Base-by-base conservation (phyloP, 345 rosid species). In the Reutealis trisperma region DNA sequence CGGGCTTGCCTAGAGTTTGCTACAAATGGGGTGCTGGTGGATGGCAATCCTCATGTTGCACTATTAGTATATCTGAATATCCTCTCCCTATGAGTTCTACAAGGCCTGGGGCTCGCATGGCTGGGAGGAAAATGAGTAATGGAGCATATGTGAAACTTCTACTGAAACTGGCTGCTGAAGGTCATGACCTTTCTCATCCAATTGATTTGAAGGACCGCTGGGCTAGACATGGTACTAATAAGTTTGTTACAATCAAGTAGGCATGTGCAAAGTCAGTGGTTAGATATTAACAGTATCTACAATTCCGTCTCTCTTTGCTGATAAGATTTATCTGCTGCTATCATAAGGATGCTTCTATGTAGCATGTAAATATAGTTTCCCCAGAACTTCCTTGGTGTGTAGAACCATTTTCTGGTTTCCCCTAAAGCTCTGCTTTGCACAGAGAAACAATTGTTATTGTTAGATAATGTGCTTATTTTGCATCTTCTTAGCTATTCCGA, bases 1-100 rank as follows among this genome's bases (percentile, higher is more conserved):
- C 91, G 30, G 92, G 94, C 13, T 49, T 81, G 34, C 82, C 82
- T 49, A 83, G 84, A 79, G 83, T 82, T 59, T 90, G 94, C 84
- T 87, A 87, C 87, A 86, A 84, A 77, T 90, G 92, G 91, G 96
- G 91, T 41, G 82, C 86, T 68, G 87, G 91, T 25, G 88, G 94
- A 34, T 89, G 97, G 92, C 94, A 92, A 80, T 90, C 94, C 66
- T 87, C 91, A 0, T 92, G 94, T 54, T 92, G 94, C 84, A 90
- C 89, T 34, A 82, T 75, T 6, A 84, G 73, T 41, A 78, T 90
- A 76, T 90, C 90, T 18, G 82, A 85, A 45, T 86, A 84, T 75
- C 91, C 92, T 52, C 91, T 89, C 8, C 97, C 96, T 25, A 79
- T 87, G 87, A 90, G 85, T 67, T 25, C 88, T 63, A 86, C 86